Evolutionary conservation across 2,329 filamentous ascomycete species (phyloP).

Genomic region (Plectosphaerella plurivora): DNA sequence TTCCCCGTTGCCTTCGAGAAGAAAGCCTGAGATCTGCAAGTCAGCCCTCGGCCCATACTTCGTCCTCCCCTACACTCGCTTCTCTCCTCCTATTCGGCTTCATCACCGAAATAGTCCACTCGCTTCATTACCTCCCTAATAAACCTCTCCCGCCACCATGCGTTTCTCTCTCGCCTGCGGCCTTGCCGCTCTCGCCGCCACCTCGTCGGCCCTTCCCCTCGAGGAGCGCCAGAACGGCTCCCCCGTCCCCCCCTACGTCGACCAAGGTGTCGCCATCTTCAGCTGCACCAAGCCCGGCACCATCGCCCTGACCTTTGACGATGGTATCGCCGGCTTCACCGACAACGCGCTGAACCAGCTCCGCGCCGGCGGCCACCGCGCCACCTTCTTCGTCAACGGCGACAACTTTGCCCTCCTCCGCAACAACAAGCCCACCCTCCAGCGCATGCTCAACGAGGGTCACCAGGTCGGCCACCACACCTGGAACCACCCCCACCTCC

Average conservation of each 20-base stretch:
- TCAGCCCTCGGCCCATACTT: background rate
- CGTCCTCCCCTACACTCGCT: background rate
- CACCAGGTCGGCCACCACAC: slow-evolving; percentile 21
- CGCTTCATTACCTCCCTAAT: background rate
- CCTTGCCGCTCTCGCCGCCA: slow-evolving; percentile 17
- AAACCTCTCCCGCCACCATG: background rate
- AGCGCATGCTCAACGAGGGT: background rate
- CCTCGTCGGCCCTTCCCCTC: slow-evolving; percentile 22
- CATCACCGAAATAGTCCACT: background rate
- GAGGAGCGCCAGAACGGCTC: slow-evolving; percentile 19
- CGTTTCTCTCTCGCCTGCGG: background rate
- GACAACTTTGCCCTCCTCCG: background rate
- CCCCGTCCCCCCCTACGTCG: slow-evolving; percentile 12
- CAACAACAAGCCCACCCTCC: background rate
- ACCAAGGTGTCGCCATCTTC: slow-evolving; percentile 12
- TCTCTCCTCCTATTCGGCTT: background rate
- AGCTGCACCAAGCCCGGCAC: slow-evolving; percentile 24
- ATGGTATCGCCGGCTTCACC: slow-evolving; percentile 38
- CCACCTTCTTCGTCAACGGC: slow-evolving; percentile 22
- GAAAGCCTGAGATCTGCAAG: no score
- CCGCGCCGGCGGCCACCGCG: slow-evolving; percentile 21
- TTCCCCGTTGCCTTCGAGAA: no score
- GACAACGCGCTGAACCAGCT: slow-evolving; percentile 30
- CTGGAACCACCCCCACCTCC: slow-evolving; percentile 36
- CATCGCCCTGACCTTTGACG: slow-evolving; percentile 41